These are phyloP conservation scores for Biscogniauxia mediterranea DNA, from an alignment of 2,329 filamentous ascomycete species.

Conservation along the genomic window DNA sequence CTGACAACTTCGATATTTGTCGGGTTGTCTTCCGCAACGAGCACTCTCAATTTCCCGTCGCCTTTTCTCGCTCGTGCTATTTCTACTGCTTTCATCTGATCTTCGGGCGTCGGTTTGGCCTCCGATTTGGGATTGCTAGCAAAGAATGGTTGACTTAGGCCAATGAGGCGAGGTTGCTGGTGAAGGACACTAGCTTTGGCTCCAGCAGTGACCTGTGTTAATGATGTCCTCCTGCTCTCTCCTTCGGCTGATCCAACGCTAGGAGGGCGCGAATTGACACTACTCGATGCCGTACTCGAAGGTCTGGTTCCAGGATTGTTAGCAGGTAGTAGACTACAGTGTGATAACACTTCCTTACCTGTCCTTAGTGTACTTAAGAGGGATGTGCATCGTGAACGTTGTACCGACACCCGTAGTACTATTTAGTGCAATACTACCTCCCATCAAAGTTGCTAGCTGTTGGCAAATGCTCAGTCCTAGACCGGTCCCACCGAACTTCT, in stretches of 20 bases:
- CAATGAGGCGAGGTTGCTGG: conserved; percentile 74
- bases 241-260: conserved; percentile 45
- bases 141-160: conserved; percentile 82
- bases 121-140: conserved; percentile 40
- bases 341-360: conserved; percentile 42
- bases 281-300: conserved; percentile 55
- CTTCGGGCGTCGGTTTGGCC: conserved; percentile 43
- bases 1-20: conserved; percentile 59
- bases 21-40: conserved; percentile 74
- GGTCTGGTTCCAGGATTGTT: conserved; percentile 34
- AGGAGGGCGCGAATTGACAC: conserved; percentile 47
- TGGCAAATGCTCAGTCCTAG: conserved; percentile 86
- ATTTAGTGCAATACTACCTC: conserved; percentile 68
- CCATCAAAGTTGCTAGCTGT: conserved; percentile 81
- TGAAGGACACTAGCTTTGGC: conserved; percentile 52
- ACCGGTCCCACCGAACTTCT: conserved; percentile 86
- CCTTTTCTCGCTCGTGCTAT: conserved; percentile 62
- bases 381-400: conserved; percentile 79
- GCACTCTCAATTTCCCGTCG: conserved; percentile 67
- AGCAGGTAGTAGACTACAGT: not conserved
- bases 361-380: conserved; percentile 72
- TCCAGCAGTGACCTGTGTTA: conserved; percentile 29
- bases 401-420: conserved; percentile 74
- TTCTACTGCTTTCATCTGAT: conserved; percentile 65
- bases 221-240: conserved; percentile 35